Evolutionary conservation across 2,329 filamentous ascomycete species (phyloP).

Genomic region (Teratosphaeria viscida): DNA sequence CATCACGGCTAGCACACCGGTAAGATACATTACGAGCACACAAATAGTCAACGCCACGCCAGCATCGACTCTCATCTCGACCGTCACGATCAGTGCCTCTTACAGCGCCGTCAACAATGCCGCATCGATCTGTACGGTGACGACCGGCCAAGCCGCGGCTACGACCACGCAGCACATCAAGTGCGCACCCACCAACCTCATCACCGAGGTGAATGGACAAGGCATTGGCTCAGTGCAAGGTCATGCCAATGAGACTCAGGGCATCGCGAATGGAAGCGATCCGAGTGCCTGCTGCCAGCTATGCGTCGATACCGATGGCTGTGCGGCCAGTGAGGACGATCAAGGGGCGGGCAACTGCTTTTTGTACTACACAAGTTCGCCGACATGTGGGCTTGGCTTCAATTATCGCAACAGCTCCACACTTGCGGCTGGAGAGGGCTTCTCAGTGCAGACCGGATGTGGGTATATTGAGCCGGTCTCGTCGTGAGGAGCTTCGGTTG

Average conservation of each 20-base stretch:
- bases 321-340: conserved; percentile 17
- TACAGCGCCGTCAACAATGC: conserved; percentile 1
- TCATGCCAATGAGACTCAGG: conserved; percentile 13
- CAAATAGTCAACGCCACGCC: conserved; percentile 2
- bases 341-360: conserved; percentile 19
- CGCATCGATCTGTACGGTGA: conserved; percentile 13
- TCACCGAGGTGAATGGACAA: conserved; percentile 13
- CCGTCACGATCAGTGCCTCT: conserved; percentile 3
- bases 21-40: conserved; percentile 10
- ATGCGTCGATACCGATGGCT: conserved; percentile 15
- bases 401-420: conserved; percentile 12
- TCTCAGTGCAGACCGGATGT: conserved; percentile 17
- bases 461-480: conserved; percentile 10
- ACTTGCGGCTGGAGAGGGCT: conserved; percentile 13
- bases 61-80: conserved; percentile 11
- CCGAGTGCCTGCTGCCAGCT: conserved; percentile 18
- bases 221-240: conserved; percentile 14
- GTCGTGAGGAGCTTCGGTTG: neutral
- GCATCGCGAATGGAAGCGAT: conserved; percentile 14
- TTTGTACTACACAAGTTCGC: conserved; percentile 14
- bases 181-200: conserved; percentile 19
- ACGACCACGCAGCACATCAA: conserved; percentile 19
- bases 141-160: conserved; percentile 7
- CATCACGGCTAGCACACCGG: conserved; percentile 13
- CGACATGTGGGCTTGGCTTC: conserved; percentile 15